Base-by-base conservation (phyloP, 2,329 filamentous ascomycete genomes). In the Calonectria montana region DNA sequence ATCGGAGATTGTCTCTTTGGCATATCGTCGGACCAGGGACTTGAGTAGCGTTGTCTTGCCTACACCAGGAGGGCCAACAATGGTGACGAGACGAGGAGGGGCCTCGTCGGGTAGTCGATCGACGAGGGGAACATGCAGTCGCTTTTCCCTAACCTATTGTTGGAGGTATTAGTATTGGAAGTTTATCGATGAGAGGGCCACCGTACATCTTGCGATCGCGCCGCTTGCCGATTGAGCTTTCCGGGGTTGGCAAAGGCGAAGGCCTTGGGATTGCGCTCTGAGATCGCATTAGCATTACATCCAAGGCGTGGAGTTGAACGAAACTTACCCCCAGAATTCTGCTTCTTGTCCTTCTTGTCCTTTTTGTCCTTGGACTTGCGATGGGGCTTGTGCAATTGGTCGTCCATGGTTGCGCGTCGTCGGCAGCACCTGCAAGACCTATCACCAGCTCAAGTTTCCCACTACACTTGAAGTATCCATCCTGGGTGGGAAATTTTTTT, bases 31-130 rank as follows among this genome's bases (percentile, higher is more conserved):
- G 80, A 99, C 94, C 71, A 99, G 88, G 15, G 96, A 98, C 83
- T 98, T 99, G 82, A 98, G 91, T 43, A 98, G 88, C 0, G 96
- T 98, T 3, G 96, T 98, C 87, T 98, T 98, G 78, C 96, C 97
- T 61, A 96, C 96, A 71, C 97, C 97, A 1, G 97, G 95, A 68
- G 97, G 97, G 66, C 97, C 97, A 81, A 98, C 96, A 72, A 99
- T 96, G 73, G 95, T 92, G 78, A 98, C 96, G 69, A 99, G 92
- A 71, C 97, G 91, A 70, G 97, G 97, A 29, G 97, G 96, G 18
- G 97, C 94, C 86, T 98, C 97, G 84, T 98, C 96, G 76, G 97
- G 96, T 31, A 98, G 88, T 77, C 97, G 93, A 87, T 99, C 97
- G 86, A 98, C 94, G 82, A 98, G 93, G 53, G 97, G 97, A 21